phyloP scores from a whole-genome alignment of 305 asterid species.

The Lippia alba region DNA sequence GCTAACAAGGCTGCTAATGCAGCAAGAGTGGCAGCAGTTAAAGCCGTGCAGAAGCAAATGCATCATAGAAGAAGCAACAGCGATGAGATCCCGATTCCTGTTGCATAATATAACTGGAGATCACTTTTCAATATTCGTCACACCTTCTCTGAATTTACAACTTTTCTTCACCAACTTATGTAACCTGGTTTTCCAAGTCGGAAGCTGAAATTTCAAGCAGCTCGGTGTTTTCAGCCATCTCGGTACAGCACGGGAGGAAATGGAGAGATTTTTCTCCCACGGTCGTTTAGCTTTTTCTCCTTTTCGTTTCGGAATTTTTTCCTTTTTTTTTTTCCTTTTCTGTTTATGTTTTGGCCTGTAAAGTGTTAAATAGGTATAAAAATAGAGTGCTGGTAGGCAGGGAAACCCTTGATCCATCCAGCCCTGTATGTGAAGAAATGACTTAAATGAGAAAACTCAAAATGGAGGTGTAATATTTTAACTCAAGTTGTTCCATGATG shows the following conservation, averaged over 20 bases:
- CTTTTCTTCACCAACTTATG: constrained; percentile 15
- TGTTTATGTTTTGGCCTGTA: constrained; percentile 35
- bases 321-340: background rate
- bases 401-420: constrained; percentile 53
- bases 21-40: constrained; percentile 89
- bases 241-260: constrained; percentile 31
- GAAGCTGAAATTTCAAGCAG: constrained; percentile 51
- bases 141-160: constrained; percentile 31
- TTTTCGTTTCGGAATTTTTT: no score
- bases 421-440: constrained; percentile 52
- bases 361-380: constrained; percentile 50
- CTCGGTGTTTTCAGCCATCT: constrained; percentile 35
- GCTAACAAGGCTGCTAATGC: constrained; percentile 87
- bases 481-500: constrained; percentile 12
- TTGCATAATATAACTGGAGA: constrained; percentile 27
- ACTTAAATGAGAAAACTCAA: constrained; percentile 43
- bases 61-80: constrained; percentile 65
- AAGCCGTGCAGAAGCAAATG: constrained; percentile 90
- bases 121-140: background rate
- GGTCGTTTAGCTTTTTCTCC: constrained; percentile 26
- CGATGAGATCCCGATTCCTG: constrained; percentile 62
- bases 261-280: constrained; percentile 37
- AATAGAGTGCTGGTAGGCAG: constrained; percentile 50
- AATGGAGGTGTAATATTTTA: constrained; percentile 43
- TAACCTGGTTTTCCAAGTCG: constrained; percentile 25